A percentile compares a stretch with the other conserved stretches of the same genome.
phyloP scores from a whole-genome alignment of 495 filamentous ascomycete genomes.

The Neurospora sp. region DNA sequence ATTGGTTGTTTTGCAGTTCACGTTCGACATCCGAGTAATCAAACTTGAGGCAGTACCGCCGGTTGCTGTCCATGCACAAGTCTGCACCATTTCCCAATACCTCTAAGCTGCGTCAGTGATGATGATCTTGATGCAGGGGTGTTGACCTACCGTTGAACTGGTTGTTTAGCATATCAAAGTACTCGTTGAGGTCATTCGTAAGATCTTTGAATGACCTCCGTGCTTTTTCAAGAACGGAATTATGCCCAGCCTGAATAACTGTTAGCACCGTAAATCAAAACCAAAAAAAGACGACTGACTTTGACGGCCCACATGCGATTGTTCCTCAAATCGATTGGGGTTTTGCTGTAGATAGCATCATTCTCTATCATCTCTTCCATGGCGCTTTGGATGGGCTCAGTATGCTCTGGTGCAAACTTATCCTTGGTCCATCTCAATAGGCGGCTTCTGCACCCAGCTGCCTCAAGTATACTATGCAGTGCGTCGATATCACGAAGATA shows the following conservation, averaged over 20 bases:
- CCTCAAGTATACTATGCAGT: conserved; percentile 57
- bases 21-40: conserved; percentile 52
- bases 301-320: conserved; percentile 90
- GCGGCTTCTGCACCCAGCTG: conserved; percentile 45
- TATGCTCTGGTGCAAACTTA: conserved; percentile 54
- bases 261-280: not conserved
- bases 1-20: conserved; percentile 49
- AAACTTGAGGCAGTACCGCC: conserved; percentile 75
- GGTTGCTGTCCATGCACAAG: conserved; percentile 62
- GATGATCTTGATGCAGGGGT: conserved; percentile 28
- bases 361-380: conserved; percentile 71
- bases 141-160: conserved; percentile 19
- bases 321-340: conserved; percentile 78
- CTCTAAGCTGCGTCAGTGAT: conserved; percentile 1
- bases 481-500: conserved; percentile 59
- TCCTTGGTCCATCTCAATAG: conserved; percentile 57
- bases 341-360: conserved; percentile 66
- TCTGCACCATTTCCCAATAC: conserved; percentile 27
- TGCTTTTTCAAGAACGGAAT: conserved; percentile 79
- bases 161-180: conserved; percentile 57
- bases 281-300: conserved; percentile 30
- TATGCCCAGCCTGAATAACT: conserved; percentile 57
- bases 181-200: conserved; percentile 62
- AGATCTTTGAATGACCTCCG: conserved; percentile 79
- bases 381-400: conserved; percentile 47